phyloP scores from a whole-genome alignment of 106 monocot species.

The Gastrodia elata region DNA sequence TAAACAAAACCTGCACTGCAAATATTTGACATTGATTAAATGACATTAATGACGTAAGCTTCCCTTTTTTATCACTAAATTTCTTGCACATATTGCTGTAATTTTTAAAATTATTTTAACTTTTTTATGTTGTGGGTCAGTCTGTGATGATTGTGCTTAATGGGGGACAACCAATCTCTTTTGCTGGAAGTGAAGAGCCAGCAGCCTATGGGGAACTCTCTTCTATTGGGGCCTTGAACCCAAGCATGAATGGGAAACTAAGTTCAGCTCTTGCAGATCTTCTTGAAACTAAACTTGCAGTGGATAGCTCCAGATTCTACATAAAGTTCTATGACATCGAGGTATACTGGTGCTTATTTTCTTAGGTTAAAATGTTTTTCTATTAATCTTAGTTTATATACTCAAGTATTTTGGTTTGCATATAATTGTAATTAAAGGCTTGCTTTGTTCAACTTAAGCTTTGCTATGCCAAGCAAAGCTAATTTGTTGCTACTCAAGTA shows the following conservation, averaged over 20 bases:
- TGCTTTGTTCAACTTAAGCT: no score
- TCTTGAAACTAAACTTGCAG: slow-evolving; percentile 73
- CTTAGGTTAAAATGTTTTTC: not conserved
- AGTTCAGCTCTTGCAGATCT: slow-evolving; percentile 83
- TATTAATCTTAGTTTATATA: not conserved
- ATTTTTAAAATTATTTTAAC: not conserved
- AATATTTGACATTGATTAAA: not conserved
- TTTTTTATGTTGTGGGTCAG: slow-evolving; percentile 23
- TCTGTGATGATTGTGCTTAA: slow-evolving; percentile 82
- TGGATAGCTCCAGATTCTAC: slow-evolving; percentile 72
- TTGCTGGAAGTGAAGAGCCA: slow-evolving; percentile 69
- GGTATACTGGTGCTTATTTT: slow-evolving; percentile 18
- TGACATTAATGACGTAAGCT: not conserved
- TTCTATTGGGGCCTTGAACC: slow-evolving; percentile 77
- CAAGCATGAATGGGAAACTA: slow-evolving; percentile 69
- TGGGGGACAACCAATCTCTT: slow-evolving; percentile 77
- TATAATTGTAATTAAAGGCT: not conserved
- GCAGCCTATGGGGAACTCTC: slow-evolving; percentile 84
- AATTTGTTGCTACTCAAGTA: no score
- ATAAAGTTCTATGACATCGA: slow-evolving; percentile 84
- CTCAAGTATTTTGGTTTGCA: not conserved
- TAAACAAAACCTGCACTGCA: not conserved
- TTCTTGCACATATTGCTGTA: not conserved
- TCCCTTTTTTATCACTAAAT: not conserved
- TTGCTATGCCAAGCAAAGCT: no score